phyloP scores from a whole-genome alignment of 805 yeast species.

The Jamesozyma lodderae region DNA sequence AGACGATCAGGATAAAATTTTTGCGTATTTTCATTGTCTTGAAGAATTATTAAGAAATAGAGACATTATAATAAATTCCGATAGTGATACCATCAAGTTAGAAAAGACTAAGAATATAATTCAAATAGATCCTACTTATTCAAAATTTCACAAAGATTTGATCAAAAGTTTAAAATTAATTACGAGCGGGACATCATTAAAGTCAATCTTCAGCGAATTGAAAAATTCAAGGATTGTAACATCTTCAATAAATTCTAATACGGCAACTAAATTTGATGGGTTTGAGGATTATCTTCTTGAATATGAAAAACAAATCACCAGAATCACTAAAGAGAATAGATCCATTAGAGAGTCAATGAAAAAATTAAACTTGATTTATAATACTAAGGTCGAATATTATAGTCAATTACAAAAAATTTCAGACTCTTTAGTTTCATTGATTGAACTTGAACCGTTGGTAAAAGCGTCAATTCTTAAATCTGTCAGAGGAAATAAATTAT shows the following conservation, averaged over 20 bases:
- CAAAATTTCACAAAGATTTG: slow-evolving; percentile 27
- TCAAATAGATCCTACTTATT: slow-evolving; percentile 16
- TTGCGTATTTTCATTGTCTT: slow-evolving; percentile 46
- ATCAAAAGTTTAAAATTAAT: slow-evolving; percentile 18
- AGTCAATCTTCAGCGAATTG: slow-evolving; percentile 28
- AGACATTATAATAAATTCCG: slow-evolving; percentile 20
- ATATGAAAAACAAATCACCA: slow-evolving; percentile 15
- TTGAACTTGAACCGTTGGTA: slow-evolving; percentile 18
- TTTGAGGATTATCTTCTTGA: slow-evolving; percentile 24
- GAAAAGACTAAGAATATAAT: slow-evolving; percentile 11
- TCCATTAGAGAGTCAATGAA: slow-evolving; percentile 36
- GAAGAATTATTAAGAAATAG: slow-evolving; percentile 41
- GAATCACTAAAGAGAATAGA: slow-evolving; percentile 20
- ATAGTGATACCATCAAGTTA: slow-evolving; percentile 18
- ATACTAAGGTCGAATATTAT: slow-evolving; percentile 73
- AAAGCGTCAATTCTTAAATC: slow-evolving; percentile 14
- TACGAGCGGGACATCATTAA: slow-evolving; percentile 22
- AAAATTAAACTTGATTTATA: slow-evolving; percentile 56
- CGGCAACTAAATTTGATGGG: slow-evolving; percentile 3
- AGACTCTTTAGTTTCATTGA: slow-evolving; percentile 59
- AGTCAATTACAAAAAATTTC: slow-evolving; percentile 78
- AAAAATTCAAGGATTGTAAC: slow-evolving; percentile 22
- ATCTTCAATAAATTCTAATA: slow-evolving; percentile 5
- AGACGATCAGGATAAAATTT: slow-evolving; percentile 64
- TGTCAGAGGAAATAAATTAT: slow-evolving; percentile 17